Evolutionary conservation across 169 alveolate species (phyloP), one percentile per base, ranked within the genome.

Genomic region (Amoebophrya sp.): DNA sequence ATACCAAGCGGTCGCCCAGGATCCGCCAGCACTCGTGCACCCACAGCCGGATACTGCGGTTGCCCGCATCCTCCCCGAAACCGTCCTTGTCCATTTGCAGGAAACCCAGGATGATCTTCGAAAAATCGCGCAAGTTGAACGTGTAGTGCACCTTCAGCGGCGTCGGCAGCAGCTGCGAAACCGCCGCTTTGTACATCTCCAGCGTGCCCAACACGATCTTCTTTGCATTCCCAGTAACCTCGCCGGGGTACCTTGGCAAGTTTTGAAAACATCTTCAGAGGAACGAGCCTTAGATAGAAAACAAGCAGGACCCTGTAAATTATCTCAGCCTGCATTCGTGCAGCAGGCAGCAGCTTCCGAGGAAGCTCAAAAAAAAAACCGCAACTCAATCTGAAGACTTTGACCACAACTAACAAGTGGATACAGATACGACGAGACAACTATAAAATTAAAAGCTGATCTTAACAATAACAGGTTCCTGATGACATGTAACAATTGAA

Each of bases 81-180:
- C 77, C 47, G 35, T 77, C 88, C 54, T 77, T 77, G 53, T 40
- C 89, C 39, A 77, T 41, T 33, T 33, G 90, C 83, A 91, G 90
- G 18, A 91, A 89, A 1, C 93, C 90, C 33, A 90, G 77, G 33
- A 90, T 39, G 55, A 39, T 90, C 92, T 97, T 97, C 25, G 97
- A 92, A 93, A 98, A 96, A 92, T 98, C 99, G 91, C 99, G 96
- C 89, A 97, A 93, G 92, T 97, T 97, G 94, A 98, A 98, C 0
- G 97, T 96, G 95, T 98, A 98, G 94, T 98, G 99, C 93, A 96
- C 95, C 95, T 98, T 98, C 90, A 96, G 94, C 0, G 99, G 99
- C 14, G 99, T 98, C 18, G 98, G 99, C 77, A 96, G 94, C 94
- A 98, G 94, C 93, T 96, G 33, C 77, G 93, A 96, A 91, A 94